Base-by-base conservation (phyloP, 805 yeast species). In the Metschnikowia drakensbergensis region DNA sequence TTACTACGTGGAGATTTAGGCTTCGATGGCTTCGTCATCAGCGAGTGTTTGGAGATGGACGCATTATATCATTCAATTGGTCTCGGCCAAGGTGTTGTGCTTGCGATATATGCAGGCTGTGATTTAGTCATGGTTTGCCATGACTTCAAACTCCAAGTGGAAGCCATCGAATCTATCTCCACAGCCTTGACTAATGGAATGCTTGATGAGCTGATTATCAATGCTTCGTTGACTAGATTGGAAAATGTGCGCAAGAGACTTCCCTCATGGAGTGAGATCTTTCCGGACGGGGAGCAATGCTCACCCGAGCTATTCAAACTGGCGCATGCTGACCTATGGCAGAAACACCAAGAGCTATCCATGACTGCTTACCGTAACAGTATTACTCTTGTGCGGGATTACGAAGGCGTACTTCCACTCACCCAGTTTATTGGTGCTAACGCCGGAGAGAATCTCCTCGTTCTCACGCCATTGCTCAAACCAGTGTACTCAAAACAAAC, bases 21-120 rank as follows among this genome's bases (percentile, higher is more conserved):
- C 1, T 82, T 78, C 57, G 68, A 79, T 9, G 86, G 86, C 2
- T 74, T 81, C 26, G 83, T 79, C 10, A 64, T 82, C 11, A 72
- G 80, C 49, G 86, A 82, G 56, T 82, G 86, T 55, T 64, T 82
- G 42, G 84, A 81, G 58, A 72, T 82, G 79, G 86, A 81, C 49
- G 80, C 84, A 1, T 64, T 82, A 25, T 79, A 79, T 59, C 82
- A 79, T 47, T 78, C 80, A n/a, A 76, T 81, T 44, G 86, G 86
- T 4, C 68, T 82, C 33, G 81, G 83, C n/a, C 86, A 82, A 60
- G 86, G 86, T 7, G 83, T 81, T 0, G 75, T 80, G 6, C 68
- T 80, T 57, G 83, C 86, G 2, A 65, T 81, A n/a, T 72, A 74
- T 43, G 86, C 85, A 6, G 83, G 86, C 4, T 82, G 86, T 63